These are phyloP conservation scores for Phylloporus rhodoxanthus DNA, from an alignment of 768 basidiomycete species.

Conservation along the genomic window DNA sequence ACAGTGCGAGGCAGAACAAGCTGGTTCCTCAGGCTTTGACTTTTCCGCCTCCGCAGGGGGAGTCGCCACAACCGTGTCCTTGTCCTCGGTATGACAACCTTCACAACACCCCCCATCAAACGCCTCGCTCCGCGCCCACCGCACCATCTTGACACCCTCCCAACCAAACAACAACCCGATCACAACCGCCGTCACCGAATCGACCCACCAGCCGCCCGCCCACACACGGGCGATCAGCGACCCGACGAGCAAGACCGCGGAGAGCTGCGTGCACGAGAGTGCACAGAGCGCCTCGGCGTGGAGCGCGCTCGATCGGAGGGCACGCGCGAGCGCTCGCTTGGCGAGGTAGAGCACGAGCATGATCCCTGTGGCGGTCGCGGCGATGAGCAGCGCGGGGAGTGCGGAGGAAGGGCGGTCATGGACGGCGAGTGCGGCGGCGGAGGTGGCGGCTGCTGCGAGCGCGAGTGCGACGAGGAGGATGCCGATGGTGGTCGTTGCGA, in stretches of 20 bases:
- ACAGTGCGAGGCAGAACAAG: conserved; percentile 1
- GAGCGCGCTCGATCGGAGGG: conserved; percentile 41
- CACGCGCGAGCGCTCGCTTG: conserved; percentile 42
- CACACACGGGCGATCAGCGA: conserved; percentile 36
- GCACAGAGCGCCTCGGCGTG: conserved; percentile 41
- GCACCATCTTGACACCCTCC: conserved; percentile 41
- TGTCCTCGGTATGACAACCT: neutral
- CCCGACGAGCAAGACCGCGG: conserved; percentile 38
- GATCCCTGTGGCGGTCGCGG: conserved; percentile 35
- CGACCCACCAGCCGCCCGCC: conserved; percentile 46
- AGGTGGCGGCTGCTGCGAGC: conserved; percentile 33
- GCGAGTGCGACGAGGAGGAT: conserved; percentile 33
- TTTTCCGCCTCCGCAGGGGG: neutral
- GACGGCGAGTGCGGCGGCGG: conserved; percentile 31
- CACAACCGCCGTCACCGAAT: conserved; percentile 37
- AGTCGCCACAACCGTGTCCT: neutral
- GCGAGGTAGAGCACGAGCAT: conserved; percentile 39
- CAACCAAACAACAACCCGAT: conserved; percentile 38
- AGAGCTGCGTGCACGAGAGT: conserved; percentile 41
- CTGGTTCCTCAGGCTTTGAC: neutral
- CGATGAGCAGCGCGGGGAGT: conserved; percentile 39
- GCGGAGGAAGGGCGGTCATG: conserved; percentile 36
- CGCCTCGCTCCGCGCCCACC: conserved; percentile 31
- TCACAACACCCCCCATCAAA: conserved; percentile 38
- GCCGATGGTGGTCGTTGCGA: conserved; percentile 35